Evolutionary conservation across 345 rosid species (phyloP).

Genomic region (Geranium rotundifolium): DNA sequence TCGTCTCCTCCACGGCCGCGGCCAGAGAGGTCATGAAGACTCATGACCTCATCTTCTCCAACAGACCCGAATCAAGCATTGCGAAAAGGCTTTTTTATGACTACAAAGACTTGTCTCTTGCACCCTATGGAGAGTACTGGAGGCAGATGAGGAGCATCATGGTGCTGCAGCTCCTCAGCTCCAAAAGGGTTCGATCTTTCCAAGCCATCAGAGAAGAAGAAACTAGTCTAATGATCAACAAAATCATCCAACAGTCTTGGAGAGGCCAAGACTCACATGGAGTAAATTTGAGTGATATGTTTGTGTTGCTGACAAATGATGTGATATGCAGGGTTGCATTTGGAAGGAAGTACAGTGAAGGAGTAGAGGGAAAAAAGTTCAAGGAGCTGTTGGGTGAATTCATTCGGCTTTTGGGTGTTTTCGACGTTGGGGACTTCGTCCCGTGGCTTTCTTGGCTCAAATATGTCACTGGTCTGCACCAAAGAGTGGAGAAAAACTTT

Average conservation of each 20-base stretch:
- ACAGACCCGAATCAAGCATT: slow-evolving; percentile 22
- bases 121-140: slow-evolving; percentile 24
- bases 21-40: slow-evolving; percentile 43
- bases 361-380: slow-evolving; percentile 13
- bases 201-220: slow-evolving; percentile 19
- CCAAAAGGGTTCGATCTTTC: slow-evolving; percentile 17
- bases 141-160: slow-evolving; percentile 15
- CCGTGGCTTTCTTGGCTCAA: slow-evolving; percentile 17
- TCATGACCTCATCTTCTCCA: slow-evolving; percentile 39
- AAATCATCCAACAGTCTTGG: not conserved
- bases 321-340: slow-evolving; percentile 11
- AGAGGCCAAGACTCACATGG: not conserved
- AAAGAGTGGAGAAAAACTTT: slow-evolving; percentile 10
- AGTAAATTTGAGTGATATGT: slow-evolving; percentile 9
- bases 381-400: slow-evolving; percentile 1
- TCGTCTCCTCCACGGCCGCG: slow-evolving; percentile 41
- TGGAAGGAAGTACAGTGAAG: slow-evolving; percentile 14
- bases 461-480: slow-evolving; percentile 10
- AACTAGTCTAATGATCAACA: slow-evolving; percentile 11
- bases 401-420: not conserved
- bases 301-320: slow-evolving; percentile 5
- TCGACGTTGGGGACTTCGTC: slow-evolving; percentile 9
- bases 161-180: slow-evolving; percentile 12
- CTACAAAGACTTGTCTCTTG: slow-evolving; percentile 11
- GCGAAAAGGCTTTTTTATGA: slow-evolving; percentile 13